Evolutionary conservation across 2,329 filamentous ascomycete genomes (phyloP).

Genomic region (Alternaria solani): DNA sequence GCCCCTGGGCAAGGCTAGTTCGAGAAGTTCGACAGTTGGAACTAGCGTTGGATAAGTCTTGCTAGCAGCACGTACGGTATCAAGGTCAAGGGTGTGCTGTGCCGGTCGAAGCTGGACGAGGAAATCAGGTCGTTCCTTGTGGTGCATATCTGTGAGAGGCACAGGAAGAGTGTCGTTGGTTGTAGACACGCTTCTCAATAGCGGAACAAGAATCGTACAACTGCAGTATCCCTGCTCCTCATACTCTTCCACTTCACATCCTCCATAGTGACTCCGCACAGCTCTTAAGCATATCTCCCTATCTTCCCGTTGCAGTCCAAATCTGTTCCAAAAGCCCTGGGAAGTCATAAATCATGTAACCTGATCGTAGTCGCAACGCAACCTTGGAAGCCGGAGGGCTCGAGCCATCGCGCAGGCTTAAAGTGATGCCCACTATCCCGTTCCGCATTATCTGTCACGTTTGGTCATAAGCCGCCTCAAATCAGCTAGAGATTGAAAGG

Average conservation of each 20-base stretch:
- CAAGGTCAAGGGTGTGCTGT: slow-evolving; percentile 33
- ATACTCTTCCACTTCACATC: slow-evolving; percentile 12
- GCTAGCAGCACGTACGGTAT: slow-evolving; percentile 28
- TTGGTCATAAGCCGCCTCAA: neutral
- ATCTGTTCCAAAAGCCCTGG: slow-evolving; percentile 10
- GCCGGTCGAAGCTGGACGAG: slow-evolving; percentile 42
- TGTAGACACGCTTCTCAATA: neutral
- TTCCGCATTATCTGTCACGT: slow-evolving; percentile 9
- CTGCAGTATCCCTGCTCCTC: slow-evolving; percentile 23
- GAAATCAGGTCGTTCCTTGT: neutral
- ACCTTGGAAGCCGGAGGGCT: neutral
- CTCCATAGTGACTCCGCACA: slow-evolving; percentile 8
- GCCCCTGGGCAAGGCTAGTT: slow-evolving; percentile 12
- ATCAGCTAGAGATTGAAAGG: slow-evolving; percentile 4
- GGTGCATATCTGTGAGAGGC: neutral
- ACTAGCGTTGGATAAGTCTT: slow-evolving; percentile 31
- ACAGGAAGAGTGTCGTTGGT: neutral
- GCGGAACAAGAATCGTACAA: slow-evolving; percentile 16
- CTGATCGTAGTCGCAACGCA: neutral
- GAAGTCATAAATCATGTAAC: neutral
- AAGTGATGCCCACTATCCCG: slow-evolving; percentile 13
- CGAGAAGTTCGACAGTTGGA: slow-evolving; percentile 26
- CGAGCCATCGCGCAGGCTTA: neutral
- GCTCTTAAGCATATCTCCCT: neutral
- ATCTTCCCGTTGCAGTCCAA: neutral